Evolutionary conservation across 768 basidiomycete genomes (phyloP).

Genomic region (Dacryopinax primogenitus): DNA sequence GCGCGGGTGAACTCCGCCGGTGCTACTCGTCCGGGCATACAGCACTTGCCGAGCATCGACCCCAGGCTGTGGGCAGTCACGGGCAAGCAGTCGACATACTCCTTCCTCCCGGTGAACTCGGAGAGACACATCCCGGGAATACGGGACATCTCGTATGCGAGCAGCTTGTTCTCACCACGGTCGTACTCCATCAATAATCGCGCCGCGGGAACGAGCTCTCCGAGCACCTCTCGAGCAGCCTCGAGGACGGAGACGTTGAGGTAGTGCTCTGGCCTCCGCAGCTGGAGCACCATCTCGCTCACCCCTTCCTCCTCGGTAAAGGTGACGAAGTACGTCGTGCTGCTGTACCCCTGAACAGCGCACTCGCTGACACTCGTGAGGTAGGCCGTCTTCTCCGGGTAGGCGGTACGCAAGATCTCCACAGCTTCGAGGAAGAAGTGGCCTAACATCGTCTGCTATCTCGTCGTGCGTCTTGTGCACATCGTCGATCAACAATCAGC

Average conservation of each 20-base stretch:
- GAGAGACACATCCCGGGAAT: background rate
- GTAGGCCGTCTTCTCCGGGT: background rate
- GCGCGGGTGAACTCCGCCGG: background rate
- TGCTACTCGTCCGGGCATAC: background rate
- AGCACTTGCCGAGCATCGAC: background rate
- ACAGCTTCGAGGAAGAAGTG: background rate
- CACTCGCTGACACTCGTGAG: background rate
- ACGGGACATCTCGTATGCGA: conserved; percentile 7
- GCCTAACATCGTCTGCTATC: background rate
- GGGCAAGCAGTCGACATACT: background rate
- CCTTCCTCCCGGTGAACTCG: background rate
- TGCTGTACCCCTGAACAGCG: background rate
- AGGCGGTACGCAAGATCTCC: background rate
- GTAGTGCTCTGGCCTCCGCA: background rate
- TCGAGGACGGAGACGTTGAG: background rate
- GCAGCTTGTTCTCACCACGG: background rate
- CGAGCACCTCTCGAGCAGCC: background rate
- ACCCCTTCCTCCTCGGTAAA: background rate
- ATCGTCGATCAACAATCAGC: too few species aligned
- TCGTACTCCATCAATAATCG: background rate
- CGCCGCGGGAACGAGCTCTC: background rate
- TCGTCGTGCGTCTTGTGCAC: too few species aligned
- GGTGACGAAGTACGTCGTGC: background rate
- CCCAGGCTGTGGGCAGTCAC: background rate
- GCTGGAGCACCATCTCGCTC: background rate